These are phyloP conservation scores for Thraustotheca clavata DNA, from an alignment of 352 stramenopile species.

Conservation along the genomic window DNA sequence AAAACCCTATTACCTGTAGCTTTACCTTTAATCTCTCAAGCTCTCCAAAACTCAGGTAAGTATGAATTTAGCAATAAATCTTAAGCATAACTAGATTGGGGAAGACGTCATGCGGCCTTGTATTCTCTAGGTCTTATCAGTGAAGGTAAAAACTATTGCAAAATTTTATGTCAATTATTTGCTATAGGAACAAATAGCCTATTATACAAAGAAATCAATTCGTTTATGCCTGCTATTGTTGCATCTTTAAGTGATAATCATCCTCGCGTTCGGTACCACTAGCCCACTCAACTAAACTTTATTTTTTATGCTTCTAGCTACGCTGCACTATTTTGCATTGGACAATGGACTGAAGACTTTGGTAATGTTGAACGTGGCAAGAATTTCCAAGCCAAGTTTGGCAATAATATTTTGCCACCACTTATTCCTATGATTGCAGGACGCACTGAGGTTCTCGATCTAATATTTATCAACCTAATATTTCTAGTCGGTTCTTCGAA, in stretches of 20 bases:
- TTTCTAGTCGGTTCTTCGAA: constrained; percentile 46
- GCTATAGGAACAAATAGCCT: constrained; percentile 50
- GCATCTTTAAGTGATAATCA: constrained; percentile 59
- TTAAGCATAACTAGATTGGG: not conserved
- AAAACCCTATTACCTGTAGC: constrained; percentile 62
- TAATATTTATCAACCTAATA: not conserved
- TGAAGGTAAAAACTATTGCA: constrained; percentile 1
- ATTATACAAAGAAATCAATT: constrained; percentile 73
- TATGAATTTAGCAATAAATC: constrained; percentile 51
- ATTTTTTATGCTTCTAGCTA: constrained; percentile 5
- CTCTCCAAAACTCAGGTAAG: constrained; percentile 45
- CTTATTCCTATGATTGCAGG: constrained; percentile 46
- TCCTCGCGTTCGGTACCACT: constrained; percentile 62
- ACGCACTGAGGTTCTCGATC: not conserved
- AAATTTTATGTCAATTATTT: not conserved
- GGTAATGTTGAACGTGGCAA: constrained; percentile 74
- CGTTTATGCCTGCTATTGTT: constrained; percentile 56
- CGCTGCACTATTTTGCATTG: constrained; percentile 69
- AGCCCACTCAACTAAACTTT: not conserved
- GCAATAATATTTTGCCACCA: constrained; percentile 48
- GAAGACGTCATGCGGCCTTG: constrained; percentile 63
- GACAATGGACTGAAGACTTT: constrained; percentile 77
- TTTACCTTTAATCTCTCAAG: constrained; percentile 63
- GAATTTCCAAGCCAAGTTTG: constrained; percentile 83
- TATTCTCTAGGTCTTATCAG: constrained; percentile 56